A percentile compares a stretch with the other conserved stretches of the same genome.
Conservation (phyloP, 2,329 filamentous ascomycete species). For the Monosporascus sp. region DNA sequence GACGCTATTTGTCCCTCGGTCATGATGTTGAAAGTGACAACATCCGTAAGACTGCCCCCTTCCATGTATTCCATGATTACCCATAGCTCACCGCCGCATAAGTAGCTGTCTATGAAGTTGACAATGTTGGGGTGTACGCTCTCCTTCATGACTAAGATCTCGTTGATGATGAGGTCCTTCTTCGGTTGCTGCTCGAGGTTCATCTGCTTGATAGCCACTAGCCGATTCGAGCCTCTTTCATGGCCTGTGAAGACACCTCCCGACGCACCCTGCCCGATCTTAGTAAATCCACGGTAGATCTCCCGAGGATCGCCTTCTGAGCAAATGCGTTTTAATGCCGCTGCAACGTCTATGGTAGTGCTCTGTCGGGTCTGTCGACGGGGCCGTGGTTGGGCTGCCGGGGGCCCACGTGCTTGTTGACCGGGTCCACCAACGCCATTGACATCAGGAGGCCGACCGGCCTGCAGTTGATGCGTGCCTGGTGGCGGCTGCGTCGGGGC, state of each 20-base stretch:
- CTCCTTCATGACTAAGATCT: constrained; percentile 98
- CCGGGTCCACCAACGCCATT: constrained; percentile 20
- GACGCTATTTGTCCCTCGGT: constrained; percentile 94
- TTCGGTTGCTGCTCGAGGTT: constrained; percentile 97
- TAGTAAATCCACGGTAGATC: constrained; percentile 80
- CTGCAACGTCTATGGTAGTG: constrained; percentile 74
- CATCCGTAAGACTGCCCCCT: constrained; percentile 92
- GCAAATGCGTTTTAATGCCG: constrained; percentile 82
- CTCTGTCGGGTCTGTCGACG: constrained; percentile 76
- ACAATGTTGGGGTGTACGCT: constrained; percentile 98
- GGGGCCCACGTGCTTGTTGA: constrained; percentile 32
- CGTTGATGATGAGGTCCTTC: constrained; percentile 98
- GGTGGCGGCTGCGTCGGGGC: constrained; percentile 44
- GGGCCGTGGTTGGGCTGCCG: constrained; percentile 53
- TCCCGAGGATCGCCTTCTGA: constrained; percentile 83
- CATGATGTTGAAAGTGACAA: constrained; percentile 99
- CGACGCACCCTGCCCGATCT: constrained; percentile 96
- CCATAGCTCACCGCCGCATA: constrained; percentile 88
- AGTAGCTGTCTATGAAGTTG: constrained; percentile 97
- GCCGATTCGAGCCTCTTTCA: constrained; percentile 74
- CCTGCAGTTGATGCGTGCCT: constrained; percentile 46
- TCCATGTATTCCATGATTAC: constrained; percentile 99
- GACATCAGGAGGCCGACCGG: constrained; percentile 21
- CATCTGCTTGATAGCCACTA: constrained; percentile 99
- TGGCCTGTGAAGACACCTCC: constrained; percentile 93